phyloP scores from a whole-genome alignment of 805 yeast genomes.

The Nakazawaea pomicola region DNA sequence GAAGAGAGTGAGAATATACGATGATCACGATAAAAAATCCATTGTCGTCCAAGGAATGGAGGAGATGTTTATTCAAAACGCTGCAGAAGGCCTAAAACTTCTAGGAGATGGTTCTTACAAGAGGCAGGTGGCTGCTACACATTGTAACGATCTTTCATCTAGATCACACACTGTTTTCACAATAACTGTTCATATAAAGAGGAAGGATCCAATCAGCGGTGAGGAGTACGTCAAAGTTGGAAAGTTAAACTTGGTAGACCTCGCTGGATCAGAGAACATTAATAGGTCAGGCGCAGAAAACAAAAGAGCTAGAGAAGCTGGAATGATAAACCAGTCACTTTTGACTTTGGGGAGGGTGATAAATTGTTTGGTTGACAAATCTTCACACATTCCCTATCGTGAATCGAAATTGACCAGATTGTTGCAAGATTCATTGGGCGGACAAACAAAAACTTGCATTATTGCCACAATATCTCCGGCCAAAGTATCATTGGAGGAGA shows the following conservation, averaged over 20 bases:
- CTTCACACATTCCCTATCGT: slow-evolving; percentile 75
- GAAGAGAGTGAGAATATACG: slow-evolving; percentile 51
- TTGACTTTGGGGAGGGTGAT: slow-evolving; percentile 83
- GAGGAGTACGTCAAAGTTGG: slow-evolving; percentile 51
- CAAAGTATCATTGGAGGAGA: slow-evolving; percentile 68
- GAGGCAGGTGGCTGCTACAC: slow-evolving; percentile 74
- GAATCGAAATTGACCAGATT: slow-evolving; percentile 78
- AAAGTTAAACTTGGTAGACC: slow-evolving; percentile 77
- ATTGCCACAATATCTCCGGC: slow-evolving; percentile 90
- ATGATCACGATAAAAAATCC: slow-evolving; percentile 39
- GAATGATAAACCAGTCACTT: slow-evolving; percentile 79
- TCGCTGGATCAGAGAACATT: slow-evolving; percentile 90
- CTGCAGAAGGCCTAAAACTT: slow-evolving; percentile 45
- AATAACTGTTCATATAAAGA: slow-evolving; percentile 52
- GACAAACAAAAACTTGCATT: slow-evolving; percentile 79
- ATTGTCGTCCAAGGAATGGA: slow-evolving; percentile 55
- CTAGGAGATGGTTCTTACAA: slow-evolving; percentile 54
- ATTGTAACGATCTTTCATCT: slow-evolving; percentile 70
- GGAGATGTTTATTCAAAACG: slow-evolving; percentile 43
- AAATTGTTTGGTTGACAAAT: slow-evolving; percentile 55
- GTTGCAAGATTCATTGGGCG: slow-evolving; percentile 82
- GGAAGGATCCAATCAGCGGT: slow-evolving; percentile 39
- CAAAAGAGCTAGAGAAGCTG: slow-evolving; percentile 85
- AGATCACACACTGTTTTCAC: slow-evolving; percentile 81
- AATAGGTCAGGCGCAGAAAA: slow-evolving; percentile 79